These are phyloP conservation scores for Tolypocladium cylindrosporum DNA, from an alignment of 2,329 filamentous ascomycete genomes.

Conservation along the genomic window DNA sequence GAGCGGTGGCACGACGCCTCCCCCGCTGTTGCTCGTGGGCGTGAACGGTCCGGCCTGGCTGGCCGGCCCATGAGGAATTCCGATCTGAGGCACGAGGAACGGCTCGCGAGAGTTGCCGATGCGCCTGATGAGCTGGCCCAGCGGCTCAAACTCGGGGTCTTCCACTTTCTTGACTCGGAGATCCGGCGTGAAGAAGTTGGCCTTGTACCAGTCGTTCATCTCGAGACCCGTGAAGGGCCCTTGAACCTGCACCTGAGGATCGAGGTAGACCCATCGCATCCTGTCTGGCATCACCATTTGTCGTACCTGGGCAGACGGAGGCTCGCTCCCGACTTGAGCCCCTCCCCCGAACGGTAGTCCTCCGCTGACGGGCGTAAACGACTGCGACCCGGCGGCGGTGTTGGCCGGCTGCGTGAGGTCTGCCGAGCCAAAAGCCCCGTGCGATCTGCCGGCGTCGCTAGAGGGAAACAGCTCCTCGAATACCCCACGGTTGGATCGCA, in stretches of 20 bases:
- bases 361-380: constrained; percentile 24
- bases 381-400: constrained; percentile 21
- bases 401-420: constrained; percentile 25
- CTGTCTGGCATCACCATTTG: constrained; percentile 99
- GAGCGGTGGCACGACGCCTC: constrained; percentile 74
- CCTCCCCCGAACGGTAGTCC: constrained; percentile 22
- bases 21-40: constrained; percentile 36
- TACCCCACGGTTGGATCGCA: constrained; percentile 41
- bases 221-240: constrained; percentile 93
- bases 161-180: constrained; percentile 91
- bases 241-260: constrained; percentile 85
- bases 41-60: constrained; percentile 38
- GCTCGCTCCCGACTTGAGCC: constrained; percentile 28
- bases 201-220: constrained; percentile 99
- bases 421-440: constrained; percentile 25
- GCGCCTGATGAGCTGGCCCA: constrained; percentile 86
- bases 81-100: constrained; percentile 94
- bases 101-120: constrained; percentile 97
- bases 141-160: constrained; percentile 85
- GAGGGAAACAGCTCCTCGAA: constrained; percentile 46
- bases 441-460: constrained; percentile 20
- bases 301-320: constrained; percentile 60
- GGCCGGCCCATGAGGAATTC: constrained; percentile 78
- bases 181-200: constrained; percentile 92
- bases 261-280: constrained; percentile 97